These are phyloP conservation scores for Mycena polygramma DNA, from an alignment of 768 basidiomycete species.

Conservation along the genomic window DNA sequence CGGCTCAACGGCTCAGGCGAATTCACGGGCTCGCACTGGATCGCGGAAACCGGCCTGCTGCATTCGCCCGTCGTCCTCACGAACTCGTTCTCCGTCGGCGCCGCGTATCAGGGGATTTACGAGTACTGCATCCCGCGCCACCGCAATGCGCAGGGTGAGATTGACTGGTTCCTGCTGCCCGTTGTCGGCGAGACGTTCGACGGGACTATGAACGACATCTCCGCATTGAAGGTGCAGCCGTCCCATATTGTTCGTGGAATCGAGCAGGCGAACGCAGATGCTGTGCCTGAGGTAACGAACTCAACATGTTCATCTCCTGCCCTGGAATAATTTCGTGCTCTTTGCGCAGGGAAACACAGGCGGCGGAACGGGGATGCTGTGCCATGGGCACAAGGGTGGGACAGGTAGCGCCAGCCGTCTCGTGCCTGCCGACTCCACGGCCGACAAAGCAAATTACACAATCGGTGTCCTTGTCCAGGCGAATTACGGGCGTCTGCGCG, in stretches of 20 bases:
- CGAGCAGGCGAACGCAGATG: conserved; percentile 10
- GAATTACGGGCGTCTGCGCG: conserved; percentile 22
- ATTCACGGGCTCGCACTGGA: conserved; percentile 25
- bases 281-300: conserved; percentile 4
- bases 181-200: conserved; percentile 30
- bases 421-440: not conserved
- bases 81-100: conserved; percentile 27
- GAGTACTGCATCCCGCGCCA: conserved; percentile 25
- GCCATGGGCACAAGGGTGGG: conserved; percentile 23
- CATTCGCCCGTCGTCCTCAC: conserved; percentile 19
- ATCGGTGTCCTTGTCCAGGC: conserved; percentile 14
- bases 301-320: not conserved
- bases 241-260: conserved; percentile 20
- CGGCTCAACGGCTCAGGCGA: conserved; percentile 24
- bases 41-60: conserved; percentile 15
- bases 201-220: conserved; percentile 23
- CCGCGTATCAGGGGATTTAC: conserved; percentile 20
- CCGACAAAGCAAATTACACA: conserved; percentile 9
- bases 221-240: conserved; percentile 10
- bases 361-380: conserved; percentile 25
- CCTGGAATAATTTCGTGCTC: no score
- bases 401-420: conserved; percentile 14
- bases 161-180: conserved; percentile 25
- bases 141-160: conserved; percentile 14
- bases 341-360: conserved; percentile 13